phyloP scores from a whole-genome alignment of 208 protist genomes.

The Trypanosoma cruzi region DNA sequence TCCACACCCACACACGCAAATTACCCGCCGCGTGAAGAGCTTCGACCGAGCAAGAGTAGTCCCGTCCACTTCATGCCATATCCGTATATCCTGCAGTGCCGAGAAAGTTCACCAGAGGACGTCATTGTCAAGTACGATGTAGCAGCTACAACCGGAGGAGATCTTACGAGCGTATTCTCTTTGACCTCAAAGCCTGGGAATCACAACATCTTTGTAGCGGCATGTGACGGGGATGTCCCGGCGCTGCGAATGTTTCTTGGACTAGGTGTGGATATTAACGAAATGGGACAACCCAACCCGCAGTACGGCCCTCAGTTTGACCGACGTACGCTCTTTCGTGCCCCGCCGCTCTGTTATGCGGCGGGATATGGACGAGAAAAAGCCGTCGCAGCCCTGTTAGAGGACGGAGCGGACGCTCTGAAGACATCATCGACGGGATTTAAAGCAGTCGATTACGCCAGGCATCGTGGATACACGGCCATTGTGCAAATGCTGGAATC shows the following conservation, averaged over 20 bases:
- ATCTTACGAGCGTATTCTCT: constrained; percentile 4
- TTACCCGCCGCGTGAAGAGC: not conserved
- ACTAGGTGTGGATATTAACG: constrained; percentile 54
- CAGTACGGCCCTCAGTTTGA: constrained; percentile 64
- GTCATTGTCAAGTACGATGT: constrained; percentile 31
- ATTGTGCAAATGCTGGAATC: constrained; percentile 59
- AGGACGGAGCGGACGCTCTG: constrained; percentile 47
- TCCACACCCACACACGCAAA: too few species aligned
- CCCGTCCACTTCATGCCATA: constrained; percentile 34
- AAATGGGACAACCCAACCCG: constrained; percentile 67
- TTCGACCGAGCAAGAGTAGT: not conserved
- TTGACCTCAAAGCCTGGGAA: not conserved
- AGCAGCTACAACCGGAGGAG: constrained; percentile 7
- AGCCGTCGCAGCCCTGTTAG: constrained; percentile 64
- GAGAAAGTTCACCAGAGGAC: constrained; percentile 23
- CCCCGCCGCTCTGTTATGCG: constrained; percentile 76
- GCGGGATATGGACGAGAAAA: constrained; percentile 77
- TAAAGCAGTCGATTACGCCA: constrained; percentile 69
- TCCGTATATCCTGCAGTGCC: constrained; percentile 50
- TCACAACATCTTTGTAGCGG: constrained; percentile 69
- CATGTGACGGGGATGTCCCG: constrained; percentile 73
- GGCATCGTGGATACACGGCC: constrained; percentile 53
- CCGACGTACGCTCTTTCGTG: constrained; percentile 71
- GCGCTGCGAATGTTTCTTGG: constrained; percentile 38
- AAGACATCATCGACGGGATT: constrained; percentile 61